Evolutionary conservation across 2,329 filamentous ascomycete genomes (phyloP).

Genomic region (Neoascochyta sp.): DNA sequence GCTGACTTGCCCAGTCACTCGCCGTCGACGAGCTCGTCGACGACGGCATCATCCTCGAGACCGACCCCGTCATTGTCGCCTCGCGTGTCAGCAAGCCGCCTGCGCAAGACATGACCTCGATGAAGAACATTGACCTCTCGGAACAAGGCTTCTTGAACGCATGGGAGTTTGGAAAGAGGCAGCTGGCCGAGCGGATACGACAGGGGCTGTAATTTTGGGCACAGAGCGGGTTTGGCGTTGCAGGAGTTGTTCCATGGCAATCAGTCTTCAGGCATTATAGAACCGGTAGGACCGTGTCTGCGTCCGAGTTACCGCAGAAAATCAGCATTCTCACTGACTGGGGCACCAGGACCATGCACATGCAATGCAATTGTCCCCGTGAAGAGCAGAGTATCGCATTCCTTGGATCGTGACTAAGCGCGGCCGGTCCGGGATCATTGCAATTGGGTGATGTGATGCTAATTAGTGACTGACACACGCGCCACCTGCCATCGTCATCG

Average conservation of each 20-base stretch:
- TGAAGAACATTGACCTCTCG: constrained; percentile 91
- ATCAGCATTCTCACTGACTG: constrained; percentile 7
- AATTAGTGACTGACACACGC: too few species aligned
- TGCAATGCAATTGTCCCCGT: too few species aligned
- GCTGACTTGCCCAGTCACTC: constrained; percentile 81
- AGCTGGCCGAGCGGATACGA: constrained; percentile 84
- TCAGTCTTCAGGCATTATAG: constrained; percentile 9
- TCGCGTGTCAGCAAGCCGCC: constrained; percentile 90
- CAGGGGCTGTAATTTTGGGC: constrained; percentile 54
- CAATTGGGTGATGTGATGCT: too few species aligned
- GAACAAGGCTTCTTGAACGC: constrained; percentile 94
- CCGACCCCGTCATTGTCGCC: constrained; percentile 89
- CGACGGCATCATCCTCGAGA: constrained; percentile 88
- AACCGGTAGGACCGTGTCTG: constrained; percentile 9
- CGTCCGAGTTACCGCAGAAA: constrained; percentile 4
- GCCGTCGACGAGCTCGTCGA: constrained; percentile 76
- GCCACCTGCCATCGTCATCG: constrained; percentile 31
- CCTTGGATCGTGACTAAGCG: too few species aligned
- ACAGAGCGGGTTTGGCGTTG: constrained; percentile 27
- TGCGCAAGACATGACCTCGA: constrained; percentile 77
- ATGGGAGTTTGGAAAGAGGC: constrained; percentile 89
- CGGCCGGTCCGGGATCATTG: too few species aligned
- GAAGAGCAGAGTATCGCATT: too few species aligned
- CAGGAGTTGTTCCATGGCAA: constrained; percentile 23
- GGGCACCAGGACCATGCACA: neutral